phyloP scores from a whole-genome alignment of 2,329 filamentous ascomycete species.

The Pyricularia sp. region DNA sequence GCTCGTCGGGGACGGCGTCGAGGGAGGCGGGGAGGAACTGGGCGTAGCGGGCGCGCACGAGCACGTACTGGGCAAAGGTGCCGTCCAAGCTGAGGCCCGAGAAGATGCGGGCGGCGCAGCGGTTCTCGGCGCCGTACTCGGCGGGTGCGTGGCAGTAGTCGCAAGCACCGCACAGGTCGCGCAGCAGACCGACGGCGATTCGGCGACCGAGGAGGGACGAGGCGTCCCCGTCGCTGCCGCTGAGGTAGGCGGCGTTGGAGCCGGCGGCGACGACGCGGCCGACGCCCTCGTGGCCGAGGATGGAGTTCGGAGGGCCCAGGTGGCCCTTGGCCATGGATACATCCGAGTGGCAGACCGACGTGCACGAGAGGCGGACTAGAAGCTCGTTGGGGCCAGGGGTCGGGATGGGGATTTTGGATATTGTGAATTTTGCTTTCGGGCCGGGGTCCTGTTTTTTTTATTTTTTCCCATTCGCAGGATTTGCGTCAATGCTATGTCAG shows the following conservation, averaged over 20 bases:
- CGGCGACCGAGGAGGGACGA: constrained; percentile 18
- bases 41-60: constrained; percentile 22
- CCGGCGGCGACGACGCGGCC: constrained; percentile 25
- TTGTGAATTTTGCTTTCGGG: constrained; percentile 9
- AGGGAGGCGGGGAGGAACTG: constrained; percentile 16
- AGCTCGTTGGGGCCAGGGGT: constrained; percentile 16
- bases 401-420: constrained; percentile 14
- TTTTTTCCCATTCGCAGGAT: background rate
- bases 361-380: constrained; percentile 21
- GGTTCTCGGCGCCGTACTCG: constrained; percentile 17
- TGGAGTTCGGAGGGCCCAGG: constrained; percentile 19
- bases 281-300: constrained; percentile 31
- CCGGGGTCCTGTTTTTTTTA: constrained; percentile 4
- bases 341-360: constrained; percentile 26
- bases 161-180: constrained; percentile 23
- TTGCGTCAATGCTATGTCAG: background rate
- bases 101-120: constrained; percentile 20
- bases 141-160: constrained; percentile 14
- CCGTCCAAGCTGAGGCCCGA: constrained; percentile 22
- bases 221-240: constrained; percentile 11
- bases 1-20: constrained; percentile 19
- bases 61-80: constrained; percentile 25
- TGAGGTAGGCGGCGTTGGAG: constrained; percentile 14
- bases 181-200: constrained; percentile 25
- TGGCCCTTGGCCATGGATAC: constrained; percentile 22